Percentiles rank a stretch among this genome's conserved stretches.
phyloP scores from a whole-genome alignment of 1,284 basidiomycete genomes.

The Ustilago nuda region DNA sequence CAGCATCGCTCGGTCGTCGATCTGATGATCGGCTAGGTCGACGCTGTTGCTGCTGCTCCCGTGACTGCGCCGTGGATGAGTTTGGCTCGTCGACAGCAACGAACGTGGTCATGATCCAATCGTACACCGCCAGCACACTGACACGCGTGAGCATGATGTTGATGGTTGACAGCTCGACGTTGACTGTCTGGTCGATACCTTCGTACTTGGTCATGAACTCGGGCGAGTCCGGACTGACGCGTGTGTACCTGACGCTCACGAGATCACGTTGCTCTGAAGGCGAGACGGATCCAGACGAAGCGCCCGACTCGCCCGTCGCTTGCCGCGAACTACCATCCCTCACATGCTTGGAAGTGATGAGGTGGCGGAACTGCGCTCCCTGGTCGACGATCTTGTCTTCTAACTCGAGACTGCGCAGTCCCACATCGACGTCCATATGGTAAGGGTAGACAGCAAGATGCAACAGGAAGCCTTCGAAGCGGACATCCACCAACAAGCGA shows the following conservation, averaged over 20 bases:
- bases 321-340: slow-evolving; percentile 59
- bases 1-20: slow-evolving; percentile 40
- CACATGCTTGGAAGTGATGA: slow-evolving; percentile 79
- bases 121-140: slow-evolving; percentile 90
- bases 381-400: slow-evolving; percentile 76
- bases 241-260: slow-evolving; percentile 83
- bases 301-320: slow-evolving; percentile 32
- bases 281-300: slow-evolving; percentile 33
- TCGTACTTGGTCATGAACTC: slow-evolving; percentile 86
- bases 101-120: slow-evolving; percentile 88
- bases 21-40: slow-evolving; percentile 43
- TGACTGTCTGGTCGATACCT: slow-evolving; percentile 87
- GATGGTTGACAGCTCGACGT: slow-evolving; percentile 91
- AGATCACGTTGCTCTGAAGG: slow-evolving; percentile 73
- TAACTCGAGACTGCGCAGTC: slow-evolving; percentile 76
- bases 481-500: slow-evolving; percentile 81
- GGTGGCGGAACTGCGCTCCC: slow-evolving; percentile 72
- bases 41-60: slow-evolving; percentile 30
- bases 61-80: slow-evolving; percentile 5
- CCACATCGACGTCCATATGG: slow-evolving; percentile 88
- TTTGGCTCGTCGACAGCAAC: slow-evolving; percentile 41
- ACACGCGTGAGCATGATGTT: slow-evolving; percentile 90
- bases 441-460: slow-evolving; percentile 61
- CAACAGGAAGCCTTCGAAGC: slow-evolving; percentile 79
- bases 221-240: slow-evolving; percentile 85